phyloP scores from a whole-genome alignment of 192 early-diverging fungal genomes.

The Geranomyces variabilis region DNA sequence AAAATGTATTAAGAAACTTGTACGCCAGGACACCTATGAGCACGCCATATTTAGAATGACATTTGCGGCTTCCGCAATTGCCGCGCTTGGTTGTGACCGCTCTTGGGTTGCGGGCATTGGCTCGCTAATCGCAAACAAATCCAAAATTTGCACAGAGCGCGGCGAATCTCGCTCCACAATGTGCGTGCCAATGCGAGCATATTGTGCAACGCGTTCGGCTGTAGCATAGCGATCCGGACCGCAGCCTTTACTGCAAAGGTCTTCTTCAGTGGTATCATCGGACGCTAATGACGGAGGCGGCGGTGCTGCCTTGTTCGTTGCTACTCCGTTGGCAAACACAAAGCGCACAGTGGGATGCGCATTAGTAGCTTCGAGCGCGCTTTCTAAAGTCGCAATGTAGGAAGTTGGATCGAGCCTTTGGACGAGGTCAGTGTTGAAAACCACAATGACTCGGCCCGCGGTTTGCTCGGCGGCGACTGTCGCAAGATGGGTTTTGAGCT shows the following conservation, averaged over 20 bases:
- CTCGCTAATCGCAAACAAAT: too few relatives aligned
- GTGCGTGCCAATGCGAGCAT: too few relatives aligned
- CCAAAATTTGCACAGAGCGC: too few relatives aligned
- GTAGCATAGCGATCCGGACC: neutral
- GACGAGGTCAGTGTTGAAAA: neutral
- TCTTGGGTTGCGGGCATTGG: too few relatives aligned
- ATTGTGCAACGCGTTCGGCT: neutral
- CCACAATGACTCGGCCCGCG: neutral
- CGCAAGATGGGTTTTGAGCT: neutral
- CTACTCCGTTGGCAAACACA: neutral
- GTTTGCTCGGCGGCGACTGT: neutral
- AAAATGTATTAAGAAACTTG: too few relatives aligned
- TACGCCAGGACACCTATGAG: too few relatives aligned
- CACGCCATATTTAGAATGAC: too few relatives aligned
- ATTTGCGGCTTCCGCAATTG: too few relatives aligned
- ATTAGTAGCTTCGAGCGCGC: neutral
- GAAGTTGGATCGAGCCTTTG: neutral
- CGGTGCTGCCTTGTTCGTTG: too few relatives aligned
- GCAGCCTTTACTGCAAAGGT: neutral
- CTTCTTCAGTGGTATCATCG: neutral
- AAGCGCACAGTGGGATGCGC: neutral
- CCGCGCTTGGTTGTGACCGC: too few relatives aligned
- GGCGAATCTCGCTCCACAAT: too few relatives aligned
- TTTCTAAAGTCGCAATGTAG: neutral
- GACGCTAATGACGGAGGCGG: too few relatives aligned